These are phyloP conservation scores for Penicillium occitanis DNA, from an alignment of 2,329 filamentous ascomycete species.

Conservation along the genomic window DNA sequence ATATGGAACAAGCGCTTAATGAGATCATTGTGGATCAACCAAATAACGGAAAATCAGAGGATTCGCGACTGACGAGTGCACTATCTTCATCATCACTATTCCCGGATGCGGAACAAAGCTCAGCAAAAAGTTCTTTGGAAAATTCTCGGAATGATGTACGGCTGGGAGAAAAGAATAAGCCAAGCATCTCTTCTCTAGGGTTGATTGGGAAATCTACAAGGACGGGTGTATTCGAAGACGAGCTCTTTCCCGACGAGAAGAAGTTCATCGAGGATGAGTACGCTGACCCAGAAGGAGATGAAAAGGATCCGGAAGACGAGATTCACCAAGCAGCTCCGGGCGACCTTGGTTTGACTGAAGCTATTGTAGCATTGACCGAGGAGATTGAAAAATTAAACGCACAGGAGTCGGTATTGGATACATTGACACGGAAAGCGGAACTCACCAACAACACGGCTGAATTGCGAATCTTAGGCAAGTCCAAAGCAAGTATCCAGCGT, in stretches of 20 bases:
- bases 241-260: constrained; percentile 82
- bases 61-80: constrained; percentile 35
- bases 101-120: constrained; percentile 59
- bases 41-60: constrained; percentile 37
- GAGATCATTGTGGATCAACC: constrained; percentile 86
- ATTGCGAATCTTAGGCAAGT: constrained; percentile 86
- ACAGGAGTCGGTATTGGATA: constrained; percentile 89
- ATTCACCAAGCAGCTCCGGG: constrained; percentile 94
- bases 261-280: constrained; percentile 83
- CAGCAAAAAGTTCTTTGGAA: constrained; percentile 64
- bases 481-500: constrained; percentile 85
- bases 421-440: constrained; percentile 88
- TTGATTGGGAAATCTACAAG: constrained; percentile 83
- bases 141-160: constrained; percentile 46
- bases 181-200: constrained; percentile 86
- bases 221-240: constrained; percentile 92
- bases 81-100: constrained; percentile 49
- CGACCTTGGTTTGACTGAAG: constrained; percentile 88
- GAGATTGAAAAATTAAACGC: constrained; percentile 87
- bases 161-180: constrained; percentile 60
- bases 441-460: constrained; percentile 96
- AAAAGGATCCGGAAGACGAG: constrained; percentile 69
- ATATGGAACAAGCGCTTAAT: constrained; percentile 87
- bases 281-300: constrained; percentile 64
- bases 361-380: constrained; percentile 80